A percentile compares a stretch with the other conserved stretches of the same genome.
phyloP scores from a whole-genome alignment of 2,329 filamentous ascomycete genomes.

The Polytolypa hystricis region DNA sequence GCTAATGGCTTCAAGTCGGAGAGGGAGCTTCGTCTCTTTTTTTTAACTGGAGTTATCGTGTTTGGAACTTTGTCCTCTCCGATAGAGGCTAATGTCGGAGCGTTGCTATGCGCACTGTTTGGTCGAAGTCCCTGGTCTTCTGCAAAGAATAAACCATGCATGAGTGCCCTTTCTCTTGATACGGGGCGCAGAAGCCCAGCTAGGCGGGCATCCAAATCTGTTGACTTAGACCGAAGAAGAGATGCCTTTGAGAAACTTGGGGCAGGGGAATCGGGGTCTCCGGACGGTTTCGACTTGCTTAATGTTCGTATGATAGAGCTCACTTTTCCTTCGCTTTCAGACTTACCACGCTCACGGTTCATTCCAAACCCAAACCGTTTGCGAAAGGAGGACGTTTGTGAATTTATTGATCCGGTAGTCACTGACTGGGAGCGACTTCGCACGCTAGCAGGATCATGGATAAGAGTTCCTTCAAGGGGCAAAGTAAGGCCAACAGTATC shows the following conservation, averaged over 20 bases:
- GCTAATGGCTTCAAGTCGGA: conserved; percentile 71
- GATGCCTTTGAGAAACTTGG: conserved; percentile 57
- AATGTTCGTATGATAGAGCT: conserved; percentile 76
- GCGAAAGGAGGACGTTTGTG: conserved; percentile 75
- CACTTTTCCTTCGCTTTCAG: conserved; percentile 55
- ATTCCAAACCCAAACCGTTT: conserved; percentile 75
- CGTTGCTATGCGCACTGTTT: conserved; percentile 37
- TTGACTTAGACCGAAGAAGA: conserved; percentile 62
- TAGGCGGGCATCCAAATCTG: conserved; percentile 51
- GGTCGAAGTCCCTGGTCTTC: conserved; percentile 36
- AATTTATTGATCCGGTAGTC: conserved; percentile 64
- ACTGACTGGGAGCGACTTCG: conserved; percentile 49
- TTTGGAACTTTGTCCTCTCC: conserved; percentile 39
- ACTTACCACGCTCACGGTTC: conserved; percentile 68
- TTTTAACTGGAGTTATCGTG: conserved; percentile 42
- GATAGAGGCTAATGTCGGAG: conserved; percentile 39
- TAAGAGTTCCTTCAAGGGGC: conserved; percentile 30
- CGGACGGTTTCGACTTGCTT: conserved; percentile 62
- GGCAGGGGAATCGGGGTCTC: conserved; percentile 42
- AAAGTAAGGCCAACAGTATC: conserved; percentile 40
- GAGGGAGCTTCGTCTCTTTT: conserved; percentile 81
- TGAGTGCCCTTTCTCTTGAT: conserved; percentile 44
- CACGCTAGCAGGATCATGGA: conserved; percentile 50
- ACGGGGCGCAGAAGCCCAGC: conserved; percentile 40
- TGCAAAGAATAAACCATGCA: conserved; percentile 38